These are phyloP conservation scores for Ogataea parapolymorpha DNA, from an alignment of 805 yeast species.

Conservation along the genomic window DNA sequence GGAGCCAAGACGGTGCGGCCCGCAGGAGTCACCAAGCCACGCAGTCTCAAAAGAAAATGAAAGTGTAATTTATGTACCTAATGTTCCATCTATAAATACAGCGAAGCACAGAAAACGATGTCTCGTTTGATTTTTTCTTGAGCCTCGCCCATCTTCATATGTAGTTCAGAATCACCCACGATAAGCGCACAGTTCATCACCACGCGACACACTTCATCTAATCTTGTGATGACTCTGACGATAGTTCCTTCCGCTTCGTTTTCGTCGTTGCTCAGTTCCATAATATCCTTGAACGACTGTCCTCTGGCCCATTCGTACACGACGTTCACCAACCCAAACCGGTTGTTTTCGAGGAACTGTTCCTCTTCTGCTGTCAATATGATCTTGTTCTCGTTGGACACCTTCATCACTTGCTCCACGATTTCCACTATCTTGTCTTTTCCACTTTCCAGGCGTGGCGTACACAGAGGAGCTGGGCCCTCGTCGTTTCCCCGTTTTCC, in stretches of 20 bases:
- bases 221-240: slow-evolving; percentile 89
- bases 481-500: slow-evolving; percentile 69
- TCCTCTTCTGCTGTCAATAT: slow-evolving; percentile 79
- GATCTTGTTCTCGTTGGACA: slow-evolving; percentile 67
- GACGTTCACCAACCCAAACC: slow-evolving; percentile 89
- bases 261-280: slow-evolving; percentile 82
- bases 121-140: slow-evolving; percentile 95
- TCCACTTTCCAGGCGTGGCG: slow-evolving; percentile 80
- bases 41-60: slow-evolving; percentile 18
- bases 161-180: slow-evolving; percentile 89
- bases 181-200: slow-evolving; percentile 91
- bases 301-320: slow-evolving; percentile 99
- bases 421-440: slow-evolving; percentile 65
- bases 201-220: slow-evolving; percentile 93
- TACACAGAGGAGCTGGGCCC: slow-evolving; percentile 41
- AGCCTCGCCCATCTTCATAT: slow-evolving; percentile 84
- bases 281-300: slow-evolving; percentile 83
- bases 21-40: slow-evolving; percentile 21
- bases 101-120: slow-evolving; percentile 94
- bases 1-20: slow-evolving; percentile 19
- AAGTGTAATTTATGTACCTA: neutral
- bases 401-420: slow-evolving; percentile 56
- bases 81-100: slow-evolving; percentile 55
- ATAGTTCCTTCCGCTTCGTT: slow-evolving; percentile 78
- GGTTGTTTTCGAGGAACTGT: slow-evolving; percentile 73